Percentiles rank a stretch among this genome's conserved stretches.
Conservation (phyloP, 2,329 filamentous ascomycete genomes). For the Stachybotrys chlorohalonatus region DNA sequence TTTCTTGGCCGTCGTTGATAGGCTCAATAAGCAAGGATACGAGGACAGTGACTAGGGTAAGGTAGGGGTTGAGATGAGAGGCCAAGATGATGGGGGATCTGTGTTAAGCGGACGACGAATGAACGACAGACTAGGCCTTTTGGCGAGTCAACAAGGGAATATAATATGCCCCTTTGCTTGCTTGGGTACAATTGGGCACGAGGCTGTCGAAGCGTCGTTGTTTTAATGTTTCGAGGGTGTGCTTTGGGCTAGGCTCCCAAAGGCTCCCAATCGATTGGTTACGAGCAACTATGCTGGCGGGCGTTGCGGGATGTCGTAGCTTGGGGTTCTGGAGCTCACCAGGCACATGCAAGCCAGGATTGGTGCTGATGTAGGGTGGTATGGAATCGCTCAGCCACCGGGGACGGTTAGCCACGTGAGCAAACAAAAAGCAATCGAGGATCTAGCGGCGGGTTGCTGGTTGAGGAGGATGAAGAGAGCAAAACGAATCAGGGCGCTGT, state of each 20-base stretch:
- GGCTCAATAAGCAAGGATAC: constrained; percentile 2
- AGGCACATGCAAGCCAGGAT: constrained; percentile 52
- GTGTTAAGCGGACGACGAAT: constrained; percentile 10
- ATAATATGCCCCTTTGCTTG: constrained; percentile 20
- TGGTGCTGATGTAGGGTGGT: constrained; percentile 15
- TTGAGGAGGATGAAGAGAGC: constrained; percentile 2
- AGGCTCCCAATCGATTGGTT: constrained; percentile 46
- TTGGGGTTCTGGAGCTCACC: constrained; percentile 35
- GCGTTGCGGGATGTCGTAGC: constrained; percentile 30
- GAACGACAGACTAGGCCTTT: constrained; percentile 11
- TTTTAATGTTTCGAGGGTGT: constrained; percentile 33
- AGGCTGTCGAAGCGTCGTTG: constrained; percentile 24
- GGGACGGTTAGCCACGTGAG: constrained; percentile 36
- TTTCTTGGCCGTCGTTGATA: not conserved
- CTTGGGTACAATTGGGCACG: constrained; percentile 37
- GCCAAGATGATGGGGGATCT: constrained; percentile 2
- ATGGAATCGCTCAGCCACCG: constrained; percentile 20
- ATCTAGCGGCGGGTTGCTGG: not conserved
- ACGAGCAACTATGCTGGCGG: constrained; percentile 56
- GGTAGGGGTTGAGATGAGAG: constrained; percentile 5
- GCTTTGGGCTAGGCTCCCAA: constrained; percentile 6
- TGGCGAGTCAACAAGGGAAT: constrained; percentile 18
- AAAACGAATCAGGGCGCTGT: constrained; percentile 11
- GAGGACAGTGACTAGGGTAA: constrained; percentile 5
- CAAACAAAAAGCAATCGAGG: constrained; percentile 5